A percentile compares a stretch with the other conserved stretches of the same genome.
Evolutionary conservation across 169 alveolate species (phyloP).

Genomic region (Plasmodium vinckei): DNA sequence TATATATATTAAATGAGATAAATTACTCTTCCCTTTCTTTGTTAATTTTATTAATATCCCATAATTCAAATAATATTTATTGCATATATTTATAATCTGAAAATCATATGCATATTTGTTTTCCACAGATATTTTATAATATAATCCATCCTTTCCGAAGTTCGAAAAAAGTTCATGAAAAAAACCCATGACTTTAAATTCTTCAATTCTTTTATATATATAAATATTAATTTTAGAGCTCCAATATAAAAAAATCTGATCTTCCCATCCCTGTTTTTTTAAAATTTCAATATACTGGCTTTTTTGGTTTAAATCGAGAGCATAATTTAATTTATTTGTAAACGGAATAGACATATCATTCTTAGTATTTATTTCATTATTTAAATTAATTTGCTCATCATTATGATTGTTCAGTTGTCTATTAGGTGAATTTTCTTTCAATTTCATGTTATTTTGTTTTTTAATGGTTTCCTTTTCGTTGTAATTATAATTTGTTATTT

Average conservation of each 20-base stretch:
- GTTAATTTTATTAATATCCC: conserved; percentile 68
- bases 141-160: conserved; percentile 41
- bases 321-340: conserved; percentile 28
- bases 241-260: conserved; percentile 65
- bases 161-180: conserved; percentile 48
- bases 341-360: conserved; percentile 17
- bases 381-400: conserved; percentile 15
- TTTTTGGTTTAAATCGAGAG: conserved; percentile 59
- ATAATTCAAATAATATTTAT: conserved; percentile 56
- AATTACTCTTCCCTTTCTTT: conserved; percentile 36
- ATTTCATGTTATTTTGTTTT: conserved; percentile 8
- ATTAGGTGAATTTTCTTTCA: conserved; percentile 8
- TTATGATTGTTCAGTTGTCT: conserved; percentile 17
- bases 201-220: conserved; percentile 65
- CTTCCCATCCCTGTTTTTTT: conserved; percentile 65
- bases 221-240: conserved; percentile 63
- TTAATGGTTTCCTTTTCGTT: neutral
- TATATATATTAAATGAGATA: conserved; percentile 61
- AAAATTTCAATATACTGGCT: conserved; percentile 48
- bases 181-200: conserved; percentile 53
- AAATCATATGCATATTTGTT: conserved; percentile 62
- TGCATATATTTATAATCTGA: conserved; percentile 25
- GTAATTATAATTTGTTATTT: conserved; percentile 33
- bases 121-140: conserved; percentile 61
- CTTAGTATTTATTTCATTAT: neutral